Evolutionary conservation across 2,329 filamentous ascomycete species (phyloP), one percentile per base, ranked within the genome.

Genomic region (Colletotrichum cuscutae): DNA sequence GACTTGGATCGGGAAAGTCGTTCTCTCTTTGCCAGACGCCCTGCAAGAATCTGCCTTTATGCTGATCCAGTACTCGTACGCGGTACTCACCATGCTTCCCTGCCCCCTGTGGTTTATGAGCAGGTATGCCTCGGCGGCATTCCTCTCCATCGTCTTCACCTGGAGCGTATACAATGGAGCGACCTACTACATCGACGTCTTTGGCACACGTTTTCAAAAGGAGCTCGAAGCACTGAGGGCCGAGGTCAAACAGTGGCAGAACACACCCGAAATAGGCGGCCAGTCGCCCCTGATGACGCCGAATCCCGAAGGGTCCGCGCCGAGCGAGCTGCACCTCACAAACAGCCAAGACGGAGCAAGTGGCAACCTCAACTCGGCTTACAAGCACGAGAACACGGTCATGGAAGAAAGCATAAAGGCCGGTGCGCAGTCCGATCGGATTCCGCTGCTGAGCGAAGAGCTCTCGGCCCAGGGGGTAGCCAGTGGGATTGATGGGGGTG

Each of bases 151-250:
- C 2, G 91, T 99, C n/a, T 98, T 99, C 79, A 88, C 91, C 56
- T 98, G 95, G 95, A 97, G 94, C 77, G 93, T 98, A 68, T 97
- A 98, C 85, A 99, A 99, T 77, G 97, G 97, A 37, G 95, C 97
- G 22, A 98, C 95, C 0, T 99, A 94, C 82, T 99, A 99, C 83
- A 98, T 99, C 79, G 97, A 99, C 78, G 94, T 98, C 1, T 99
- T 98, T 81, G 97, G 97, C 66, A 97, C 94, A 78, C 91, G 95
- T 2, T 98, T 99, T 87, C 95, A 99, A 86, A 98, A 96, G 80
- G 97, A 99, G 82, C 87, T 99, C 13, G 95, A 99, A 80, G 89
- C 92, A 65, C 89, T 99, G 84, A 95, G 93, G 83, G 90, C 90
- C 68, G 97, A 99, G 79, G 95, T 99, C 9, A 89, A 92, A 58